Evolutionary conservation across 441 rosid species (phyloP).

Genomic region (Isatis lusitanica): DNA sequence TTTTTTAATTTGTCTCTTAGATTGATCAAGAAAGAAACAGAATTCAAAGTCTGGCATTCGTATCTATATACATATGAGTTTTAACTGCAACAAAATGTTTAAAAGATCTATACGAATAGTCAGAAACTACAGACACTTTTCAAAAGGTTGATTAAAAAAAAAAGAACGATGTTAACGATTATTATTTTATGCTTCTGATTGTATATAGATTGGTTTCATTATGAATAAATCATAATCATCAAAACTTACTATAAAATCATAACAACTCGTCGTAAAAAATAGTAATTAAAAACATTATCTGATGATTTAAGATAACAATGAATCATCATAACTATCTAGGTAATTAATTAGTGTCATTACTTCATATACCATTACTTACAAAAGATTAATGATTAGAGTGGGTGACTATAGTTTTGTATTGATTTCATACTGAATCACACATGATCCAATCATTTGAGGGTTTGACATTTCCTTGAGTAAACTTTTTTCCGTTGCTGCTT

Average conservation of each 20-base stretch:
- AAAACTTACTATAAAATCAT: neutral
- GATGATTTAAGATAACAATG: neutral
- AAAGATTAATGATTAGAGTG: constrained; percentile 25
- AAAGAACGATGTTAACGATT: too few relatives aligned
- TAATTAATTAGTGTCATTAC: constrained; percentile 4
- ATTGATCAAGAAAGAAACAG: neutral
- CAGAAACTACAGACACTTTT: neutral
- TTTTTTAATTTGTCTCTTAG: neutral
- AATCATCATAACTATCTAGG: neutral
- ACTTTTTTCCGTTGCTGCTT: neutral
- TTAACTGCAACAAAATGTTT: neutral
- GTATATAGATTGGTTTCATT: neutral
- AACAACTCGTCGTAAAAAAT: neutral
- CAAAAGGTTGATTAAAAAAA: too few relatives aligned
- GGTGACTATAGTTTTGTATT: constrained; percentile 1
- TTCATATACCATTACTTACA: constrained; percentile 9
- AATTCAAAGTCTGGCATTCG: neutral
- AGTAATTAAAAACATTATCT: neutral
- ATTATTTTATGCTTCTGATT: neutral
- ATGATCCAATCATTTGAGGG: constrained; percentile 31
- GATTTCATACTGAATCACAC: constrained; percentile 8
- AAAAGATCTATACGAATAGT: neutral
- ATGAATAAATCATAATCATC: constrained; percentile 5
- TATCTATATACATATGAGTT: neutral
- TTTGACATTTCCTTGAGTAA: constrained; percentile 23